Evolutionary conservation across 2,329 filamentous ascomycete genomes (phyloP).

Genomic region (Alternaria sp.): DNA sequence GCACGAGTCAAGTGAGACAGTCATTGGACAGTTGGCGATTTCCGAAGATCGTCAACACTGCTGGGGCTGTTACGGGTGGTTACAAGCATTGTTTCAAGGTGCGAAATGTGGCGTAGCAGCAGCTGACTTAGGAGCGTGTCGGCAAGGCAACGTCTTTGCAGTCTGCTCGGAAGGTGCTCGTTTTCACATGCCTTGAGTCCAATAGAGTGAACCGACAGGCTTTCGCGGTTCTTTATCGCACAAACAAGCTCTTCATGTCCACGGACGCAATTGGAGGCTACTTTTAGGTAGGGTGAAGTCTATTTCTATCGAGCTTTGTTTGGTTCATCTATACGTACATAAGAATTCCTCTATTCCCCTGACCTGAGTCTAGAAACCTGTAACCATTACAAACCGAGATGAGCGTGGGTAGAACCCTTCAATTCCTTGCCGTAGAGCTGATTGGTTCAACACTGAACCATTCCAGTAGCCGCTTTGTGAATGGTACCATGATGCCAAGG

Average conservation of each 20-base stretch:
- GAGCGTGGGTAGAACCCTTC: not conserved
- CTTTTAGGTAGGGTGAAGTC: not conserved
- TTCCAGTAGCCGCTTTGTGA: not conserved
- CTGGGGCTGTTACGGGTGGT: not conserved
- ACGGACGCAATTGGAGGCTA: not conserved
- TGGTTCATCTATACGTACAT: not conserved
- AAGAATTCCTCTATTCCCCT: not conserved
- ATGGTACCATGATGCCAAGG: not conserved
- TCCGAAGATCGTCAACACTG: not conserved
- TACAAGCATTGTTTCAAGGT: not conserved
- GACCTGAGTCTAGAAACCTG: not conserved
- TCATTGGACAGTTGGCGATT: not conserved
- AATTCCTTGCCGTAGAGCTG: too few relatives aligned
- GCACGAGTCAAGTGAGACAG: conserved; percentile 24
- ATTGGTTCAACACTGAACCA: not conserved
- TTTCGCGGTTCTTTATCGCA: not conserved
- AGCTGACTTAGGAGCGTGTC: too few relatives aligned
- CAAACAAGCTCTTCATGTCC: not conserved
- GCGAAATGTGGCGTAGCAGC: not conserved
- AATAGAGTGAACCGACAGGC: too few relatives aligned
- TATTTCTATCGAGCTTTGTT: not conserved
- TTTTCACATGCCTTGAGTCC: too few relatives aligned
- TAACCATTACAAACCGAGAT: not conserved
- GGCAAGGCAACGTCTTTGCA: too few relatives aligned
- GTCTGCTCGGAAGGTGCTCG: too few relatives aligned